phyloP scores from a whole-genome alignment of 169 alveolate genomes.

The Plasmodium cynomolgi region DNA sequence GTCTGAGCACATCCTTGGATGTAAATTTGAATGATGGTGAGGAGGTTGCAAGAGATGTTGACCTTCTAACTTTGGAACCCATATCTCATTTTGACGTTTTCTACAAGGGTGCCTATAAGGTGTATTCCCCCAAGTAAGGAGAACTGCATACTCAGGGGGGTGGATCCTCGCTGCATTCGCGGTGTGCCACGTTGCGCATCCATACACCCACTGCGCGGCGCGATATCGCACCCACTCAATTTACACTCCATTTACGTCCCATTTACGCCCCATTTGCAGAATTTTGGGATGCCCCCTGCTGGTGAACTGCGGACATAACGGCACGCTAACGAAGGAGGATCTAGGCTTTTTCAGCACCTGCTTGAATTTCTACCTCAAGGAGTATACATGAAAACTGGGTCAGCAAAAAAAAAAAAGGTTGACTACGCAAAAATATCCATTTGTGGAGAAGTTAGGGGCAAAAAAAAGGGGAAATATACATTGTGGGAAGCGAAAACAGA shows the following conservation, averaged over 20 bases:
- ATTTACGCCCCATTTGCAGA: constrained; percentile 30
- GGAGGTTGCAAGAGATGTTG: neutral
- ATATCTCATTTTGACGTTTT: constrained; percentile 33
- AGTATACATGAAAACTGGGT: constrained; percentile 4
- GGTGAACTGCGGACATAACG: constrained; percentile 71
- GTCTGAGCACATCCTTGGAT: constrained; percentile 47
- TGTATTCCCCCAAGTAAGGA: constrained; percentile 57
- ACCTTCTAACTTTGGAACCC: constrained; percentile 17
- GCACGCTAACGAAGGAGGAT: constrained; percentile 42
- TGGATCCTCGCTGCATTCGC: neutral
- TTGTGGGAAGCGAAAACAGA: neutral
- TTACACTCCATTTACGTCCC: neutral
- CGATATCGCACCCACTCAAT: neutral
- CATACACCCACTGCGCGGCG: neutral
- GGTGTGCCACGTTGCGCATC: neutral
- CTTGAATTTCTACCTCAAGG: constrained; percentile 28
- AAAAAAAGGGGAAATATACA: neutral
- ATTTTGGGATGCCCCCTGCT: constrained; percentile 54
- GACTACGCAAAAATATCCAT: neutral
- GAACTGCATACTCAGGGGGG: neutral
- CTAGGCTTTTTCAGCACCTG: constrained; percentile 27
- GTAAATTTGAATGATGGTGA: neutral
- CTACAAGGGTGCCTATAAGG: constrained; percentile 48
- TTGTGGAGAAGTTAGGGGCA: neutral
- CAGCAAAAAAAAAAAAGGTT: neutral